Percentiles rank a stretch among this genome's conserved stretches.
Conservation (phyloP, 306 rosid genomes). For the Senna siamea region DNA sequence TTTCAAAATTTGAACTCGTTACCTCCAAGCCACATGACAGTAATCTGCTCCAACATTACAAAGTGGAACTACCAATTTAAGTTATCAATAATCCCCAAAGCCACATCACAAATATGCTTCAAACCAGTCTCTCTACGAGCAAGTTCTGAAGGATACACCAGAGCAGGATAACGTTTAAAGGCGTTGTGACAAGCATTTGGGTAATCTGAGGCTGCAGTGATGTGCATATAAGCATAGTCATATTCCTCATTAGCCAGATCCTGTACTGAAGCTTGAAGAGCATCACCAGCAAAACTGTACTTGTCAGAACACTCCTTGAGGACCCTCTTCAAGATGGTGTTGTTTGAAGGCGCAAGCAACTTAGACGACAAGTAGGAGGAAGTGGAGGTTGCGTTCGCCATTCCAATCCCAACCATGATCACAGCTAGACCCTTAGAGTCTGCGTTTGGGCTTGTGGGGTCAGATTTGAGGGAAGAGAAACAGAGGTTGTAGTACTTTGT, state of each 20-base stretch:
- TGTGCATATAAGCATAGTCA: slow-evolving; percentile 81
- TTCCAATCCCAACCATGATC: slow-evolving; percentile 66
- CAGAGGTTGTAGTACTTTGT: slow-evolving; percentile 79
- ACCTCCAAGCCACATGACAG: too few relatives aligned
- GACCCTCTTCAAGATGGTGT: slow-evolving; percentile 47
- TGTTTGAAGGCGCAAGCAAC: slow-evolving; percentile 41
- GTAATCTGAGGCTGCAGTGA: slow-evolving; percentile 79
- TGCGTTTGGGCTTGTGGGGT: slow-evolving; percentile 62
- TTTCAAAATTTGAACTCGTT: too few relatives aligned
- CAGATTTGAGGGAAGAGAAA: slow-evolving; percentile 65
- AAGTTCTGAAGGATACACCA: slow-evolving; percentile 67
- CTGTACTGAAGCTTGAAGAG: slow-evolving; percentile 62
- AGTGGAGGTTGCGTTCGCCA: slow-evolving; percentile 74
- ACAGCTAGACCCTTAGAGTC: slow-evolving; percentile 75
- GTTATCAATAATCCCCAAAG: slow-evolving; percentile 77
- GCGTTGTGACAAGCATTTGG: slow-evolving; percentile 81
- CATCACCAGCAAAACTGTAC: slow-evolving; percentile 65
- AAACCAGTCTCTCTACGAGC: slow-evolving; percentile 70
- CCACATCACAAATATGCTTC: slow-evolving; percentile 83
- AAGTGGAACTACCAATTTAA: slow-evolving; percentile 46
- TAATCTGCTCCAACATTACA: too few relatives aligned
- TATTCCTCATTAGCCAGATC: slow-evolving; percentile 61
- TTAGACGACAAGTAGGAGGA: slow-evolving; percentile 74
- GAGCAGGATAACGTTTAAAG: slow-evolving; percentile 52
- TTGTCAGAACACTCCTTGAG: slow-evolving; percentile 78